These are phyloP conservation scores for Termitomyces sp. DNA, from an alignment of 768 basidiomycete species.

Conservation along the genomic window DNA sequence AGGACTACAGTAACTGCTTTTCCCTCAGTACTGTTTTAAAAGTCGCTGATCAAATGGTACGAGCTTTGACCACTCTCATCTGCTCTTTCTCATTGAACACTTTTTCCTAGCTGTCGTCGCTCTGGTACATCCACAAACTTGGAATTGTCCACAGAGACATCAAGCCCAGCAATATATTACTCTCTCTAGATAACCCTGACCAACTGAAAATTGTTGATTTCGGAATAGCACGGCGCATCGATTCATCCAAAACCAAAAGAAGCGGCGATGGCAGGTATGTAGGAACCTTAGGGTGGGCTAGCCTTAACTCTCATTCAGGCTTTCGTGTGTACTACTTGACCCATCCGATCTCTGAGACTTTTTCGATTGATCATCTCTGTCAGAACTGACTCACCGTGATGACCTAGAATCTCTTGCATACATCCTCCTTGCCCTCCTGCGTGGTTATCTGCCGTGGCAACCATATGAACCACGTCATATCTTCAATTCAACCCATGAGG, in stretches of 20 bases:
- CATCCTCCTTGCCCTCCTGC: not conserved
- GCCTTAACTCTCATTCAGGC: not conserved
- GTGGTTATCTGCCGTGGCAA: not conserved
- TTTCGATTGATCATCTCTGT: not conserved
- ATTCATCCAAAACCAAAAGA: not conserved
- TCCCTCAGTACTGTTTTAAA: not conserved
- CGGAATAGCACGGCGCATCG: not conserved
- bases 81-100: not conserved
- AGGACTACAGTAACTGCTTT: not conserved
- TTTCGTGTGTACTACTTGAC: not conserved
- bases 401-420: not conserved
- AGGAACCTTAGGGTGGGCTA: not conserved
- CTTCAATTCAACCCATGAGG: not conserved
- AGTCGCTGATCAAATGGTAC: not conserved
- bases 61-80: not conserved
- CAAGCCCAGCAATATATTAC: no score
- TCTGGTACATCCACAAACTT: not conserved
- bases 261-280: not conserved
- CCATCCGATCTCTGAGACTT: no score
- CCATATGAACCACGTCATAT: not conserved
- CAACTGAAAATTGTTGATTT: not conserved
- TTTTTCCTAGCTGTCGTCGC: not conserved
- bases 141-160: no score
- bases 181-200: no score
- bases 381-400: not conserved